Evolutionary conservation across 805 yeast species (phyloP).

Genomic region (Hanseniaspora pseudoguilliermondii): DNA sequence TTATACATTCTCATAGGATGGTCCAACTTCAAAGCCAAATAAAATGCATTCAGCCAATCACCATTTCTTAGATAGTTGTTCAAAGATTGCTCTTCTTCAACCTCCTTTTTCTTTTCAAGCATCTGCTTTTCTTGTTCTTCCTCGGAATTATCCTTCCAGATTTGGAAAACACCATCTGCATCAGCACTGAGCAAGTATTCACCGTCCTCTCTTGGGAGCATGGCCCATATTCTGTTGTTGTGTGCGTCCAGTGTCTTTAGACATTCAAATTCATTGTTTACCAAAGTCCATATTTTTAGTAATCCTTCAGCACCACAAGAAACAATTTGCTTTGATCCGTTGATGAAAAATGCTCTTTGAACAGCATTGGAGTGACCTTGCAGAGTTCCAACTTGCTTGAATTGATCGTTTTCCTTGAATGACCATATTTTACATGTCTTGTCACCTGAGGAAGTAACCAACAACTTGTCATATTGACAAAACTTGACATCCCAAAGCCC

Average conservation of each 20-base stretch:
- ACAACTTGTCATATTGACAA: conserved; percentile 60
- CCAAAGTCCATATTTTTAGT: conserved; percentile 76
- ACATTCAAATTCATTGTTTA: conserved; percentile 51
- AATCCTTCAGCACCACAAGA: conserved; percentile 88
- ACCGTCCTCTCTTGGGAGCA: conserved; percentile 55
- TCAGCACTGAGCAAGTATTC: conserved; percentile 70
- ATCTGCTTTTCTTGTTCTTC: conserved; percentile 44
- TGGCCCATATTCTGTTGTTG: conserved; percentile 88
- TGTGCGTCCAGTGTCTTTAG: conserved; percentile 82
- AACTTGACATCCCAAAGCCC: conserved; percentile 89
- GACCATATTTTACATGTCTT: conserved; percentile 86
- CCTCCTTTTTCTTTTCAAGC: conserved; percentile 39
- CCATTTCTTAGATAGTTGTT: conserved; percentile 56
- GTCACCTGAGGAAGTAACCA: conserved; percentile 86
- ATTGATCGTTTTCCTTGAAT: conserved; percentile 38
- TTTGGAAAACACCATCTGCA: conserved; percentile 82
- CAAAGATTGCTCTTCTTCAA: conserved; percentile 83
- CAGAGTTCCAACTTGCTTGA: conserved; percentile 26
- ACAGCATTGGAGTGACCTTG: conserved; percentile 94
- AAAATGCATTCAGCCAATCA: conserved; percentile 82
- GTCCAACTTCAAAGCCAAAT: conserved; percentile 70
- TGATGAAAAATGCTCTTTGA: conserved; percentile 63
- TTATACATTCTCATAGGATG: conserved; percentile 82
- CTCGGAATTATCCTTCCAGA: conserved; percentile 82
- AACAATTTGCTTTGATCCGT: conserved; percentile 52